These are phyloP conservation scores for Sporothrix pallida DNA, from an alignment of 2,329 filamentous ascomycete species.

Conservation along the genomic window DNA sequence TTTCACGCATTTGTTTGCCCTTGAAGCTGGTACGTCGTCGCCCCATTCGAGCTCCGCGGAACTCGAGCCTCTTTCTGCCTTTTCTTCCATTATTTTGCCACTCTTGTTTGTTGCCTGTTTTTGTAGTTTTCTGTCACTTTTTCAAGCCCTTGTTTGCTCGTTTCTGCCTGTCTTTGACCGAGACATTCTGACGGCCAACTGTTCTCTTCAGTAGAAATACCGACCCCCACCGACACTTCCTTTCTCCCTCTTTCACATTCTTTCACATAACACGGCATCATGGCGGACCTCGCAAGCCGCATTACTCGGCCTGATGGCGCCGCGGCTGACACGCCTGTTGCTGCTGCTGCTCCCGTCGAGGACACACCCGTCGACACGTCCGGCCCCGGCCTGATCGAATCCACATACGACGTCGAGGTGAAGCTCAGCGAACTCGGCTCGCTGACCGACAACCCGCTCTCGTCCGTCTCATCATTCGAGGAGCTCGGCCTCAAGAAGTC, in stretches of 20 bases:
- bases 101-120: neutral
- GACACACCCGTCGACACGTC: slow-evolving; percentile 25
- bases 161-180: neutral
- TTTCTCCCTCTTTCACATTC: neutral
- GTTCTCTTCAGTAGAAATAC: neutral
- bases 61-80: neutral
- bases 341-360: slow-evolving; percentile 9
- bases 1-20: neutral
- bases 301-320: slow-evolving; percentile 53
- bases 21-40: slow-evolving; percentile 6
- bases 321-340: slow-evolving; percentile 13
- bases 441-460: slow-evolving; percentile 85
- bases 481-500: slow-evolving; percentile 75
- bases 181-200: neutral
- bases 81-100: neutral
- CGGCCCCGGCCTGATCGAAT: slow-evolving; percentile 68
- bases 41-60: neutral
- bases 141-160: neutral
- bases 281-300: slow-evolving; percentile 56
- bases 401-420: slow-evolving; percentile 87
- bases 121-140: neutral
- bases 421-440: slow-evolving; percentile 88
- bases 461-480: slow-evolving; percentile 81
- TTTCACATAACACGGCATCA: slow-evolving; percentile 22
- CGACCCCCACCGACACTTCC: neutral